Evolutionary conservation across 805 yeast genomes (phyloP).

Genomic region (Metschnikowia corniflorae): DNA sequence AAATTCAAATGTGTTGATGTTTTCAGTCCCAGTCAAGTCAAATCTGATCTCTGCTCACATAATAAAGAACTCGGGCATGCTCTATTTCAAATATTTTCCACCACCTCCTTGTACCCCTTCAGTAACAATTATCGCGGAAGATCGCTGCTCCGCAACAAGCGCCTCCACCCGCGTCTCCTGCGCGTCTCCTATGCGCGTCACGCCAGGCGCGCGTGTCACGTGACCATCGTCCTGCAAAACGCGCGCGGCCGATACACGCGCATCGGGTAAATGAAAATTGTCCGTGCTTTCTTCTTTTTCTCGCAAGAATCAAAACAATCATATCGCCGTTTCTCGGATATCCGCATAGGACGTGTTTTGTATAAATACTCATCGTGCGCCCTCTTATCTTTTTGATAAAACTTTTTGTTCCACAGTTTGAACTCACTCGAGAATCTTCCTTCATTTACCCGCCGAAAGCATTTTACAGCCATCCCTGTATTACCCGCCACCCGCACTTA

Average conservation of each 20-base stretch:
- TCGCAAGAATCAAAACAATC: slow-evolving; percentile 7
- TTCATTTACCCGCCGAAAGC: too few species aligned
- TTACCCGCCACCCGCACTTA: slow-evolving; percentile 1
- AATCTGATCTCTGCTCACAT: too few species aligned
- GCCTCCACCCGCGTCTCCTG: too few species aligned
- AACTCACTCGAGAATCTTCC: too few species aligned
- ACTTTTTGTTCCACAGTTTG: not conserved
- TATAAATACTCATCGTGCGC: slow-evolving; percentile 9
- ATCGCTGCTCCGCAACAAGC: too few species aligned
- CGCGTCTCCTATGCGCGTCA: too few species aligned
- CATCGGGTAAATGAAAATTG: slow-evolving; percentile 1
- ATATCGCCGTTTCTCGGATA: slow-evolving; percentile 14
- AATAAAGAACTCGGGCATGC: too few species aligned
- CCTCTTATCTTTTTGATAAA: not conserved
- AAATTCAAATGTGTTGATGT: too few species aligned
- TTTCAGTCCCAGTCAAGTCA: too few species aligned
- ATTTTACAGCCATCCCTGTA: not conserved
- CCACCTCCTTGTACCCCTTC: too few species aligned
- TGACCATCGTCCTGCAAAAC: not conserved
- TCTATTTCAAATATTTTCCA: too few species aligned
- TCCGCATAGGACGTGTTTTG: slow-evolving; percentile 7
- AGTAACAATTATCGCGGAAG: too few species aligned
- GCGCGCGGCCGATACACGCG: not conserved
- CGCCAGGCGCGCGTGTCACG: slow-evolving; percentile 11
- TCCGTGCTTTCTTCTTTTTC: slow-evolving; percentile 1